phyloP scores from a whole-genome alignment of 352 stramenopile species.

The Blastocystis sp. region DNA sequence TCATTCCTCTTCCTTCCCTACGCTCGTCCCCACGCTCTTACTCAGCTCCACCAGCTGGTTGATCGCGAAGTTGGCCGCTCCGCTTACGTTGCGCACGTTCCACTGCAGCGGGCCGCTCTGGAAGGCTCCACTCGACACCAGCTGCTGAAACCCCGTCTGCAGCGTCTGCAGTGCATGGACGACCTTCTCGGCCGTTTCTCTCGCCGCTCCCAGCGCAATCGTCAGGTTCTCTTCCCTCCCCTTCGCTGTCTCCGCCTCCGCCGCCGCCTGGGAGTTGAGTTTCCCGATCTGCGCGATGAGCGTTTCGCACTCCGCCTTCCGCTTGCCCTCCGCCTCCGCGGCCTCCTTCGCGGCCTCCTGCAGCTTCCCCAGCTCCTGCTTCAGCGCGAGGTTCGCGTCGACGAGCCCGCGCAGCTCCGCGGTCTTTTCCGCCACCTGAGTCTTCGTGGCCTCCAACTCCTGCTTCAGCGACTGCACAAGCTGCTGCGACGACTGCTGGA shows the following conservation, averaged over 20 bases:
- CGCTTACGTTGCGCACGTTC: neutral
- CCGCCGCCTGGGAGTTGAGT: neutral
- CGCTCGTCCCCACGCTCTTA: neutral
- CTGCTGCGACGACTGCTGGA: neutral
- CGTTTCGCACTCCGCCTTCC: conserved; percentile 18
- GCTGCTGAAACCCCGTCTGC: neutral
- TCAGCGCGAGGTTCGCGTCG: neutral
- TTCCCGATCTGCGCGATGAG: conserved; percentile 3
- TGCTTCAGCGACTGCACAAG: neutral
- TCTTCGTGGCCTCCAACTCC: neutral
- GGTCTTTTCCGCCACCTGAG: neutral
- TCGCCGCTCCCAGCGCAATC: neutral
- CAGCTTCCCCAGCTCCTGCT: neutral
- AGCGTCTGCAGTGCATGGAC: neutral
- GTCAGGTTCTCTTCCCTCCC: neutral
- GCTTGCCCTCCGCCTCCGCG: neutral
- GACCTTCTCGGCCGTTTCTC: neutral
- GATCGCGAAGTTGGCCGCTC: neutral
- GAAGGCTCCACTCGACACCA: neutral
- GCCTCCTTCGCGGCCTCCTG: neutral
- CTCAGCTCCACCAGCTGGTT: neutral
- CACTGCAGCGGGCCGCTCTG: neutral
- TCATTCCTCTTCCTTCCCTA: neutral
- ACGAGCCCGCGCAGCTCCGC: neutral
- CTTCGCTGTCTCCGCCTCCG: neutral